A percentile compares a stretch with the other conserved stretches of the same genome.
phyloP scores from a whole-genome alignment of 345 rosid species.

The Garcia nutans region DNA sequence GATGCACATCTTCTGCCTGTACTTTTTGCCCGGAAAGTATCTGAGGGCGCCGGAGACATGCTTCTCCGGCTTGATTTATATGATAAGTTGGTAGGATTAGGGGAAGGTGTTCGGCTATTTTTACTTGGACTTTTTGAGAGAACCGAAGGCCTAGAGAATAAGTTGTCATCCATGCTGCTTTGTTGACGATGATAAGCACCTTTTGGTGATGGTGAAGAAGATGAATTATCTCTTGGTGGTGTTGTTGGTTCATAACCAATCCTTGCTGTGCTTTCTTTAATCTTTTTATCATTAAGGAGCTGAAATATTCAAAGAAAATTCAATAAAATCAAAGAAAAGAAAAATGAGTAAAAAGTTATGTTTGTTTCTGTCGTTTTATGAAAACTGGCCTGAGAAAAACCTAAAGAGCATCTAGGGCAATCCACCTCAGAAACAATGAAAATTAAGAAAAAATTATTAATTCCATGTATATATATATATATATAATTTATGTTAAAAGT shows the following conservation, averaged over 20 bases:
- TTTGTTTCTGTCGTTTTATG: no score
- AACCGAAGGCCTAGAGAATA: conserved; percentile 40
- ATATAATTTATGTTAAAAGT: no score
- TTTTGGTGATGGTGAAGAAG: background rate
- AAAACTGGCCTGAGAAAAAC: no score
- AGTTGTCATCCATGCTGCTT: conserved; percentile 49
- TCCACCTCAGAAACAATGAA: no score
- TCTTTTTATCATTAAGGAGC: conserved; percentile 22
- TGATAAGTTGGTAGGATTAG: conserved; percentile 41
- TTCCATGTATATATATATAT: no score
- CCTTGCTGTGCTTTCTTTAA: conserved; percentile 27
- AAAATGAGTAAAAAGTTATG: no score
- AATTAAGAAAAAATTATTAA: no score
- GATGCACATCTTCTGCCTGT: conserved; percentile 2
- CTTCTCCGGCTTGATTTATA: conserved; percentile 21
- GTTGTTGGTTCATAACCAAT: conserved; percentile 25
- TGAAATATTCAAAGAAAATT: conserved; percentile 8
- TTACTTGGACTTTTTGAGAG: conserved; percentile 34
- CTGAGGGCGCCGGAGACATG: conserved; percentile 14
- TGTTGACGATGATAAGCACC: background rate
- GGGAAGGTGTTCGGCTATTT: conserved; percentile 49
- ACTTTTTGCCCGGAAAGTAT: conserved; percentile 20
- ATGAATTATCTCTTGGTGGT: background rate
- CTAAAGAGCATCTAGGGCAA: no score
- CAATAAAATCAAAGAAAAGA: background rate